A percentile compares a stretch with the other conserved stretches of the same genome.
phyloP scores from a whole-genome alignment of 2,329 filamentous ascomycete species.

The Macrophomina pseudophaseolina region DNA sequence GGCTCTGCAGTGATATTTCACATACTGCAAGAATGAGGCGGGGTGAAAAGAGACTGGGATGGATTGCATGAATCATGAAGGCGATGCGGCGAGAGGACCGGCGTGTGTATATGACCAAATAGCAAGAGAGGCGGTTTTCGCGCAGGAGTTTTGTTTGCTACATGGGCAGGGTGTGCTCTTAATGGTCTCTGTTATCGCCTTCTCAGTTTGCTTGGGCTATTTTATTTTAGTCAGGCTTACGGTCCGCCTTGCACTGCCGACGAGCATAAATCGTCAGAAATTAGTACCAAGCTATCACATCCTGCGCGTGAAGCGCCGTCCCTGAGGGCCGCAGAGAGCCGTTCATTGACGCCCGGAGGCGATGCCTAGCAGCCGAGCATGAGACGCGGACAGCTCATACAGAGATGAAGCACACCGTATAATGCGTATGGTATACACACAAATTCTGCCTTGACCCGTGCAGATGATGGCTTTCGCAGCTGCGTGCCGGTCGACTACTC shows the following conservation, averaged over 20 bases:
- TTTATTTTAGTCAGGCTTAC: neutral
- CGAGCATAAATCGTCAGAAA: neutral
- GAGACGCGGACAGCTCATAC: neutral
- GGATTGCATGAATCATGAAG: constrained; percentile 21
- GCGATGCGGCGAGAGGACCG: neutral
- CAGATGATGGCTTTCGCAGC: neutral
- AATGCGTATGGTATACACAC: neutral
- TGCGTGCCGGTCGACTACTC: too few species aligned
- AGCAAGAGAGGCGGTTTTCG: constrained; percentile 16
- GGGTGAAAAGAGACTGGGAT: constrained; percentile 5
- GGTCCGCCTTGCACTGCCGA: neutral
- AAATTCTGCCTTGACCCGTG: neutral
- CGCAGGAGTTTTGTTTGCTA: neutral
- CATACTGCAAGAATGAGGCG: neutral
- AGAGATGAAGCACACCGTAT: constrained; percentile 15
- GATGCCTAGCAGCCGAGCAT: too few species aligned
- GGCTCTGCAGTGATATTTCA: constrained; percentile 6
- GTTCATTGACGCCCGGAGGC: too few species aligned
- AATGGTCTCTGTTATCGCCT: constrained; percentile 3
- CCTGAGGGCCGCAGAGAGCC: too few species aligned
- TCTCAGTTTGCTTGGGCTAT: neutral
- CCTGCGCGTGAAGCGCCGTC: too few species aligned
- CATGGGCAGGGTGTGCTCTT: neutral
- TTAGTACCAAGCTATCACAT: neutral
- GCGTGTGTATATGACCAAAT: constrained; percentile 8